Evolutionary conservation across 164 flowering plant genomes (phyloP), one percentile per base, ranked within the genome.

Genomic region (Vitis riparia): DNA sequence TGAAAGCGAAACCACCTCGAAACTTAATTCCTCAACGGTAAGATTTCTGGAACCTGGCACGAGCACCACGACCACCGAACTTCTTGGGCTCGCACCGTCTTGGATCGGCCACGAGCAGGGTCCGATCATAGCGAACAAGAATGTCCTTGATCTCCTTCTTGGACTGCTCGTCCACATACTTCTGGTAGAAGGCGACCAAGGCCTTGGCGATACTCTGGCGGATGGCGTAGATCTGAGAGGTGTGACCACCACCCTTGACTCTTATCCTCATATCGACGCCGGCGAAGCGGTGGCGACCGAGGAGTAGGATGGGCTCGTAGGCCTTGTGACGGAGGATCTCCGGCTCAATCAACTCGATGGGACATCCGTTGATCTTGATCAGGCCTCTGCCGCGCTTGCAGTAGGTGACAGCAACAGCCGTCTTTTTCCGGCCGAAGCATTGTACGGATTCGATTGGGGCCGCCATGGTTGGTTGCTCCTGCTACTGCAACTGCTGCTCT

Each of bases 131-230:
- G 64, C 85, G 62, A 1, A 77, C 79, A 9, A 80, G 68, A 12
- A 82, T 77, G 58, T 82, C 85, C 71, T 82, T 82, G 55, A 82
- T 82, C 79, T 82, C 85, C 81, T 79, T 75, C 85, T 82, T 82
- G 58, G 70, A 48, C 68, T 78, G 80, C 72, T 80, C 86, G 55
- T 82, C 83, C 14, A 82, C 86, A 60, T 65, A 80, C 73, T 82
- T 82, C 82, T 82, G 86, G 68, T 80, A 78, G 63, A 52, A 82
- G 5, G 86, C 85, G 1, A 82, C 85, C 4, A 82, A 66, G 4
- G 85, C 83, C 66, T 82, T 79, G 8, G 86, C 82, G 27, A 80
- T 82, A 59, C 78, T 70, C 77, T 80, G 83, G 9, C 83, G 65
- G 52, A 82, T 80, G 5, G 86, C 86, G 69, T 80, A 82, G 75